phyloP scores from a whole-genome alignment of 306 rosid genomes.

The Lathyrus tuberosus region DNA sequence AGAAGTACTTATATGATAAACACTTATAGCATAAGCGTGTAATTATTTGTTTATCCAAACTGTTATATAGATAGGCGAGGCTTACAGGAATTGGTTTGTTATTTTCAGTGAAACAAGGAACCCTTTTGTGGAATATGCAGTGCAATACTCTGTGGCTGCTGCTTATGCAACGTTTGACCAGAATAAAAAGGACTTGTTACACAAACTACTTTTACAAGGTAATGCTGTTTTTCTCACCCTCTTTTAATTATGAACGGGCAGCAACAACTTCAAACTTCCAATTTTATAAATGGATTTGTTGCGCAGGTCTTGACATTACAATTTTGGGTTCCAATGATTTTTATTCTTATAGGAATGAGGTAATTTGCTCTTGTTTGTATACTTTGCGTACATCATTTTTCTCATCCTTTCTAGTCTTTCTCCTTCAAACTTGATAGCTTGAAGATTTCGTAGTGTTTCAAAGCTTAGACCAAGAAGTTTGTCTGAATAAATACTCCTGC shows the following conservation, averaged over 20 bases:
- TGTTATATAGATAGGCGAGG: background rate
- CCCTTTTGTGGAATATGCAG: constrained; percentile 94
- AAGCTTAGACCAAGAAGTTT: constrained; percentile 23
- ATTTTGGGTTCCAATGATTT: constrained; percentile 92
- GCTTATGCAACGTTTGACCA: constrained; percentile 71
- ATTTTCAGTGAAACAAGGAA: constrained; percentile 78
- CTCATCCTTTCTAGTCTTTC: background rate
- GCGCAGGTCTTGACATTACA: constrained; percentile 87
- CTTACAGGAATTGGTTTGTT: constrained; percentile 37
- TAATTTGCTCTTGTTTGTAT: constrained; percentile 37
- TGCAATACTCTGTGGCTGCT: constrained; percentile 88
- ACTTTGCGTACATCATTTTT: background rate
- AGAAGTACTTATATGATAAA: background rate
- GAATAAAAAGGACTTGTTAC: constrained; percentile 56
- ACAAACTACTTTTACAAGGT: constrained; percentile 80
- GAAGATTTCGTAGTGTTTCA: background rate
- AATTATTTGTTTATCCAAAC: background rate
- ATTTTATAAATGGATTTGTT: constrained; percentile 45
- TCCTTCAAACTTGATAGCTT: background rate
- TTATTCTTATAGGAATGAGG: constrained; percentile 89
- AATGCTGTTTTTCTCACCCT: constrained; percentile 29
- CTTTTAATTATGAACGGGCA: constrained; percentile 7
- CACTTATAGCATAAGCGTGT: background rate
- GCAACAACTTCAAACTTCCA: constrained; percentile 15
- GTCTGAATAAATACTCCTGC: constrained; percentile 34